Evolutionary conservation across 257 asterid species (phyloP).

Genomic region (Primulina tabacum): DNA sequence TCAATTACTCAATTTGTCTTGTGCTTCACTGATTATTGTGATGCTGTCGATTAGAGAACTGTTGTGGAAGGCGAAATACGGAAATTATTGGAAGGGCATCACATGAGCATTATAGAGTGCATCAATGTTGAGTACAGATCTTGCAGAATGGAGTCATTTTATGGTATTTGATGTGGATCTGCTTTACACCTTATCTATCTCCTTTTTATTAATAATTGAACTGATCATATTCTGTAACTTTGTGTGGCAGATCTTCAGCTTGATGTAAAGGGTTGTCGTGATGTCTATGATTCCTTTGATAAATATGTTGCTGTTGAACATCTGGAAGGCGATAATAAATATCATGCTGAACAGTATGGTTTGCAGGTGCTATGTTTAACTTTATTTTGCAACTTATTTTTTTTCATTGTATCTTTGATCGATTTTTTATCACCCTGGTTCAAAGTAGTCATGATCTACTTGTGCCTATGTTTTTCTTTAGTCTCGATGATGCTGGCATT

Average conservation of each 20-base stretch:
- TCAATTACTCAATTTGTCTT: constrained; percentile 22
- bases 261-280: constrained; percentile 54
- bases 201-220: constrained; percentile 8
- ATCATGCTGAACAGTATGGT: constrained; percentile 44
- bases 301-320: constrained; percentile 44
- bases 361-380: constrained; percentile 38
- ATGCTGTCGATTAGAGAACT: constrained; percentile 35
- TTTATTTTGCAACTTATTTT: constrained; percentile 19
- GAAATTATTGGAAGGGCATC: constrained; percentile 46
- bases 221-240: constrained; percentile 15
- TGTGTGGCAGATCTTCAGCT: constrained; percentile 45
- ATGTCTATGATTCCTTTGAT: constrained; percentile 49
- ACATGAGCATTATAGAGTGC: constrained; percentile 47
- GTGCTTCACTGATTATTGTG: constrained; percentile 30
- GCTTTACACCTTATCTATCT: background rate
- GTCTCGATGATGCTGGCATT: background rate
- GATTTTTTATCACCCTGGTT: constrained; percentile 8
- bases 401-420: constrained; percentile 9
- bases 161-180: constrained; percentile 32
- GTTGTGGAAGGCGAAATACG: constrained; percentile 46
- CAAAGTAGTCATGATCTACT: constrained; percentile 7
- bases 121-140: constrained; percentile 41
- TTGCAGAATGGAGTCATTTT: constrained; percentile 43
- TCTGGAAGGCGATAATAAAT: constrained; percentile 45
- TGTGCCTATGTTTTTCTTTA: constrained; percentile 9